phyloP scores from a whole-genome alignment of 108 stramenopile genomes.

The Cyclotella distinguenda region DNA sequence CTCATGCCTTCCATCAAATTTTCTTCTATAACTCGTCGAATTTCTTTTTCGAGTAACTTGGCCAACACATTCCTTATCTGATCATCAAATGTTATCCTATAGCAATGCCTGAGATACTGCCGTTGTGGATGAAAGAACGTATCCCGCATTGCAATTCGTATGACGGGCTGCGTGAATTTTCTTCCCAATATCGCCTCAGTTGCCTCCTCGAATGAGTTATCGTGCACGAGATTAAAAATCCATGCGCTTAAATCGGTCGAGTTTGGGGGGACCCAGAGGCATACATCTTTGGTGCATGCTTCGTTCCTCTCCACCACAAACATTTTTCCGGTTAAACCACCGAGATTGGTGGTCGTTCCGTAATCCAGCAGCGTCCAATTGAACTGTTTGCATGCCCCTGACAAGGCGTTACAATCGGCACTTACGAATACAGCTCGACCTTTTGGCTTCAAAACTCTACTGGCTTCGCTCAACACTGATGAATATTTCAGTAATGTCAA shows the following conservation, averaged over 20 bases:
- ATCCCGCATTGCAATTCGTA: constrained; percentile 18
- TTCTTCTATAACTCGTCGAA: constrained; percentile 9
- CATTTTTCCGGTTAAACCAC: constrained; percentile 40
- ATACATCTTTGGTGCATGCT: constrained; percentile 37
- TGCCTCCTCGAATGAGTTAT: neutral
- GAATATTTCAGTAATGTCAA: constrained; percentile 37
- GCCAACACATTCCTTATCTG: constrained; percentile 27
- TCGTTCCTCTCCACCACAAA: constrained; percentile 18
- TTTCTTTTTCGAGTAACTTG: constrained; percentile 36
- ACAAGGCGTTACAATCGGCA: constrained; percentile 34
- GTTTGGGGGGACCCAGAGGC: constrained; percentile 19
- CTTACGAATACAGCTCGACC: constrained; percentile 43
- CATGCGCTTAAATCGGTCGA: constrained; percentile 6
- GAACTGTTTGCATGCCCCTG: constrained; percentile 17
- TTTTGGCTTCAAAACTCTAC: constrained; percentile 16
- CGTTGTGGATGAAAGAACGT: constrained; percentile 15
- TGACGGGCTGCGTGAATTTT: constrained; percentile 6
- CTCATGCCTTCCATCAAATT: constrained; percentile 19
- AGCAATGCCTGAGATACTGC: constrained; percentile 34
- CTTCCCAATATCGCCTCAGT: neutral
- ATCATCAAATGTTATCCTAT: constrained; percentile 37
- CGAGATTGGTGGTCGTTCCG: constrained; percentile 31
- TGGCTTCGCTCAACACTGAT: constrained; percentile 28
- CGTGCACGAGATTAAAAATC: constrained; percentile 4
- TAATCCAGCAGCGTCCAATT: constrained; percentile 2